Base-by-base conservation (phyloP, 2,329 filamentous ascomycete species). In the Trematosphaeria pertusa region DNA sequence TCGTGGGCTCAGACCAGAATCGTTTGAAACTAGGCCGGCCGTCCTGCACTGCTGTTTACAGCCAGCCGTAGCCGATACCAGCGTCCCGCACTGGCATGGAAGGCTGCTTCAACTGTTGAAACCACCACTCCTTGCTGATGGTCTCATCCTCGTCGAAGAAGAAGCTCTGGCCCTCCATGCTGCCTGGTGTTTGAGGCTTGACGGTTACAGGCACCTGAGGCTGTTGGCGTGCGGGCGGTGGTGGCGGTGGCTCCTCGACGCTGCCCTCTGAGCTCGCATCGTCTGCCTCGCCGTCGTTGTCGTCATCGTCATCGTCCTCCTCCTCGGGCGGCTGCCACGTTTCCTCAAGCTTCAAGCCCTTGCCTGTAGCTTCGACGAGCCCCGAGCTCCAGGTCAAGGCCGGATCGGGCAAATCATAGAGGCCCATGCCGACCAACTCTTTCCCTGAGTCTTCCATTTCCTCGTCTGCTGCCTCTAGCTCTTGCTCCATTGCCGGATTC, bases 261-360 rank as follows among this genome's bases (percentile, higher is more conserved):
- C 67, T 76, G 37, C 57, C 75, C 2, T 83, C 83, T 1, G 67
- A 70, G 49, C 67, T 71, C 36, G 62, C 64, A 34, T 71, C 68
- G 24, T 68, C 65, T 3, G 46, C 59, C 0, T 48, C 58, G 9
- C 75, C 73, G 8, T 79, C 79, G 0, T 82, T 84, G 1, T 83
- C 82, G 0, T 65, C 61, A 3, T 62, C 65, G 2, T 75, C 73
- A 8, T 78, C 79, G 1, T 70, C 69, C 1, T 61, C 53, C 10
- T 66, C 61, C 36, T 68, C 64, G 4, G 86, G 87, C 14, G 80
- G 88, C 69, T 84, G 87, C 88, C 81, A 93, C 0, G 88, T 88
- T 67, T 92, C 88, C 70, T 93, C 89, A 3, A 94, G 75, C 67
- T 91, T 93, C 57, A 93, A 75, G 0, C 89, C 88, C 69, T 90